Conservation (phyloP, 129 eudicot species). For the Arctium lappa region DNA sequence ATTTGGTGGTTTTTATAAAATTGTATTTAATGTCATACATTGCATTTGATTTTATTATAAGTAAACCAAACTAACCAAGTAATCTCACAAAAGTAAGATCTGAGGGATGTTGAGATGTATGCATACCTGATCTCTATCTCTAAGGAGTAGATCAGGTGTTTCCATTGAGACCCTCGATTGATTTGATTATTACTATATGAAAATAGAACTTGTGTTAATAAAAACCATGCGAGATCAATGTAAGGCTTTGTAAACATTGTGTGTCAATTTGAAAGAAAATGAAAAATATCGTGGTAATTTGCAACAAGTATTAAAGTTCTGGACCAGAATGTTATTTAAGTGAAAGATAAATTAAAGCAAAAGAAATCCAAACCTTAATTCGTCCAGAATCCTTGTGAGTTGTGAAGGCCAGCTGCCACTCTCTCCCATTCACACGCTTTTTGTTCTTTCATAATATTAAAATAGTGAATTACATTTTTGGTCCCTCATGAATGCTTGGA, state of each 20-base stretch:
- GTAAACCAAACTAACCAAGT: background rate
- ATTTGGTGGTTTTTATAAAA: too few relatives aligned
- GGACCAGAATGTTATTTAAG: constrained; percentile 12
- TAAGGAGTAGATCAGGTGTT: background rate
- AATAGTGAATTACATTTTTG: too few relatives aligned
- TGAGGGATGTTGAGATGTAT: background rate
- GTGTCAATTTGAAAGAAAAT: background rate
- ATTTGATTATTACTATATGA: background rate
- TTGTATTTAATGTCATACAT: background rate
- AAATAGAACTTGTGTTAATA: too few relatives aligned
- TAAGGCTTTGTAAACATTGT: background rate
- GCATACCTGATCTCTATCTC: background rate
- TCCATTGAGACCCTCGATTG: background rate
- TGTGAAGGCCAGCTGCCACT: constrained; percentile 40
- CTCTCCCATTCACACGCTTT: constrained; percentile 20
- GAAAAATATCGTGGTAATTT: background rate
- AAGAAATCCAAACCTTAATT: constrained; percentile 15
- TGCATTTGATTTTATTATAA: background rate
- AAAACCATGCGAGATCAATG: background rate
- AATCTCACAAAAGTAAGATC: background rate
- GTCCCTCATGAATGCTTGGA: too few relatives aligned
- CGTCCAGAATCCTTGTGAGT: constrained; percentile 29
- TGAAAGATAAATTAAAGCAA: constrained; percentile 10
- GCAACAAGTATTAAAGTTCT: background rate
- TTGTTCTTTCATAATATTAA: background rate